Conservation (phyloP, 441 rosid genomes). For the Euphorbia celastroides region DNA sequence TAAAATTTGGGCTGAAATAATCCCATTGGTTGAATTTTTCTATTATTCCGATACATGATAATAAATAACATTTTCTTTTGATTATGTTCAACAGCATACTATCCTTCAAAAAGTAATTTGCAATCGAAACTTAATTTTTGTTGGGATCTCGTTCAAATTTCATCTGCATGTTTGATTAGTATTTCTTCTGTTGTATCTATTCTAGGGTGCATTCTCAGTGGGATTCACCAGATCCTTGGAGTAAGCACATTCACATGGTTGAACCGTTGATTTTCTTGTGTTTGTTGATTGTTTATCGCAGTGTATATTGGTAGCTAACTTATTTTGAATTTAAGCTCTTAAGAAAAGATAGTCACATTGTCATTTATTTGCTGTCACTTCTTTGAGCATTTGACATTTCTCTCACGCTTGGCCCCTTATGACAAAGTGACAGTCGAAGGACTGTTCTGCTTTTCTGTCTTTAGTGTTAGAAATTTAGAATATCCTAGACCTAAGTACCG, state of each 20-base stretch:
- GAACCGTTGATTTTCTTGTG: background rate
- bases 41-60: background rate
- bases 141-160: too few relatives aligned
- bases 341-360: background rate
- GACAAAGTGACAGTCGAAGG: background rate
- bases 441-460: too few relatives aligned
- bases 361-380: background rate
- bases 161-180: too few relatives aligned
- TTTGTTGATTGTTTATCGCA: background rate
- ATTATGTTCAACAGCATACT: background rate
- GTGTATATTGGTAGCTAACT: too few relatives aligned
- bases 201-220: background rate
- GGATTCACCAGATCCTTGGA: background rate
- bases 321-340: background rate
- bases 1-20: too few relatives aligned
- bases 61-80: background rate
- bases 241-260: background rate
- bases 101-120: too few relatives aligned
- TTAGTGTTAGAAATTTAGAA: background rate
- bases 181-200: background rate
- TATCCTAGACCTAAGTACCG: background rate
- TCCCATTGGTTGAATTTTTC: background rate
- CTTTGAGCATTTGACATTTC: background rate
- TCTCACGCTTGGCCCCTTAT: background rate
- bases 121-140: too few relatives aligned